Evolutionary conservation across 192 early-diverging fungal species (phyloP).

Genomic region (Spizellomyces punctatus): DNA sequence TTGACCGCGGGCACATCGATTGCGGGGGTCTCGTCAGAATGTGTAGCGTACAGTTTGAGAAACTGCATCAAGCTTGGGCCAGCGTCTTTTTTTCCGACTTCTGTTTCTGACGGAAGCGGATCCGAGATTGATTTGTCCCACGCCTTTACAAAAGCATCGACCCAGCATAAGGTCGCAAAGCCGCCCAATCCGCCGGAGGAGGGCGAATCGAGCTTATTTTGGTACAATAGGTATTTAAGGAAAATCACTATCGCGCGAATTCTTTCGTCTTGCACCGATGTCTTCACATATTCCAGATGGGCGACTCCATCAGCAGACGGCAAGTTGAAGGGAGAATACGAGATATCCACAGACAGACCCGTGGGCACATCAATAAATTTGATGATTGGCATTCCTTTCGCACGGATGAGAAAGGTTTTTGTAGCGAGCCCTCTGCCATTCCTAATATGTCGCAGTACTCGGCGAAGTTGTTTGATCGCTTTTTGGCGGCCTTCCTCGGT

Average conservation of each 20-base stretch:
- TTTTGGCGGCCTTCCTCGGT: background rate
- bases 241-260: no score
- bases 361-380: no score
- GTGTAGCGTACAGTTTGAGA: background rate
- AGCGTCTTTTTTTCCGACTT: background rate
- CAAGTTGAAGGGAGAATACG: no score
- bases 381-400: no score
- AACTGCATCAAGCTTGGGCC: background rate
- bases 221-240: no score
- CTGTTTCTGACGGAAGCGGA: background rate
- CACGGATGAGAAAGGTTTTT: no score
- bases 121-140: background rate
- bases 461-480: background rate
- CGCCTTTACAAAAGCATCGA: background rate
- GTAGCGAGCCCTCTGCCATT: no score
- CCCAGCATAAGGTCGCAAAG: background rate
- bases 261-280: no score
- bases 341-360: no score
- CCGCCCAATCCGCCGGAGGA: background rate
- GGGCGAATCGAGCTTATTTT: no score
- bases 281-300: no score
- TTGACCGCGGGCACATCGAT: background rate
- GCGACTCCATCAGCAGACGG: no score
- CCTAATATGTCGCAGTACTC: slow-evolving; percentile 1
- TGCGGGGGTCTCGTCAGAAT: background rate